Percentiles rank a stretch among this genome's conserved stretches.
These are phyloP conservation scores for Coemansia sp. DNA, from an alignment of 192 early-diverging fungal genomes.

Conservation along the genomic window DNA sequence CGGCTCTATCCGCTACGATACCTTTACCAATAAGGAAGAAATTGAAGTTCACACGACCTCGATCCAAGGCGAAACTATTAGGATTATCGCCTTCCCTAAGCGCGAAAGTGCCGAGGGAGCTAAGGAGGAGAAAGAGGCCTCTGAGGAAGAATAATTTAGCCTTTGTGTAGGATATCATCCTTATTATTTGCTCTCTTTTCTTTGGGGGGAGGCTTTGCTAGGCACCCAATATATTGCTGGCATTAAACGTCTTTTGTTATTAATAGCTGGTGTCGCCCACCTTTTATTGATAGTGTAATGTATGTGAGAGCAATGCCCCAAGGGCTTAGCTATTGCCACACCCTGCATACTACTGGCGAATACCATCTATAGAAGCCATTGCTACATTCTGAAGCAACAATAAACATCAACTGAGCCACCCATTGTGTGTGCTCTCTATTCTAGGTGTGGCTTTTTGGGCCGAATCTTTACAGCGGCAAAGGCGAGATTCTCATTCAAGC, in stretches of 20 bases:
- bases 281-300: no score
- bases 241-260: not conserved
- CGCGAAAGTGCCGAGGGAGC: conserved; percentile 14
- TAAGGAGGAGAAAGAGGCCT: conserved; percentile 9
- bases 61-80: conserved; percentile 28
- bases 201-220: not conserved
- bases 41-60: conserved; percentile 51
- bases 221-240: not conserved
- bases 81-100: conserved; percentile 32
- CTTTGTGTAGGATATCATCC: not conserved
- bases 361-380: no score
- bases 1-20: conserved; percentile 61
- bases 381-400: no score
- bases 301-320: no score
- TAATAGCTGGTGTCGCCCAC: no score
- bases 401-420: no score
- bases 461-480: no score
- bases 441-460: no score
- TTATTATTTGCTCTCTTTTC: not conserved
- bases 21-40: conserved; percentile 65
- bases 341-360: no score
- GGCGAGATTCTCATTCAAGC: no score
- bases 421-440: no score
- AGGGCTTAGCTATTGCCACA: no score
- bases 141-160: conserved; percentile 3